phyloP scores from a whole-genome alignment of 2,329 filamentous ascomycete species.

The Cryphonectria carpinicola region DNA sequence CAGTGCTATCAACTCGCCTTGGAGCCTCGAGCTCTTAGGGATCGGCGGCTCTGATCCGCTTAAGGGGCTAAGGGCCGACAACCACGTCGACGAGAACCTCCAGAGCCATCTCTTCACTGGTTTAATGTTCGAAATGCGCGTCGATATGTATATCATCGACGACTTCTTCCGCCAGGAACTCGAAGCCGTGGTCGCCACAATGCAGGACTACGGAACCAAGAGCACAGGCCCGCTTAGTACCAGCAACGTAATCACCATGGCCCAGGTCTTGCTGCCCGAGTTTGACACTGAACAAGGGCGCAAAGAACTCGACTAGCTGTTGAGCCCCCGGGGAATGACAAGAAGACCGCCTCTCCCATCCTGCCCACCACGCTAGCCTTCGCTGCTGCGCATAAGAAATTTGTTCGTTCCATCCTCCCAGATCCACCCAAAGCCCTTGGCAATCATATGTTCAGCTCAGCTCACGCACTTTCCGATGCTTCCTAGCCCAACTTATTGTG shows the following conservation, averaged over 20 bases:
- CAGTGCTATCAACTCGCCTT: constrained; percentile 32
- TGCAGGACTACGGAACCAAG: constrained; percentile 17
- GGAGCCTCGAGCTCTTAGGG: constrained; percentile 35
- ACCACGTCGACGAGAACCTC: constrained; percentile 35
- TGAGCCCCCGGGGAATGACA: neutral
- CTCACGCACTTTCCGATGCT: neutral
- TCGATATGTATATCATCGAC: constrained; percentile 19
- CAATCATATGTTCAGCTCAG: neutral
- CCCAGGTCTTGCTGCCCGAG: constrained; percentile 19
- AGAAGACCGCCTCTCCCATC: too few relatives aligned
- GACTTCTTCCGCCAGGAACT: constrained; percentile 22
- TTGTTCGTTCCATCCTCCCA: constrained; percentile 2
- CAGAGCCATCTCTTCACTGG: constrained; percentile 16
- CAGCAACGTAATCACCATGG: constrained; percentile 31
- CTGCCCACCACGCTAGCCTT: neutral
- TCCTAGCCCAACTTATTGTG: neutral
- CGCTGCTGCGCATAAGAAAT: neutral
- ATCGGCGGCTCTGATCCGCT: constrained; percentile 32
- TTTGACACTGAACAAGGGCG: constrained; percentile 8
- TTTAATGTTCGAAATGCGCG: constrained; percentile 3
- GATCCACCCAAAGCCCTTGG: neutral
- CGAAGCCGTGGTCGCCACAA: constrained; percentile 15
- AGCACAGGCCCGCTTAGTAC: constrained; percentile 19
- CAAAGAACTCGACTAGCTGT: constrained; percentile 6
- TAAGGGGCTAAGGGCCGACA: constrained; percentile 29